phyloP scores from a whole-genome alignment of 2,329 filamentous ascomycete species.

The Alternaria sp. region DNA sequence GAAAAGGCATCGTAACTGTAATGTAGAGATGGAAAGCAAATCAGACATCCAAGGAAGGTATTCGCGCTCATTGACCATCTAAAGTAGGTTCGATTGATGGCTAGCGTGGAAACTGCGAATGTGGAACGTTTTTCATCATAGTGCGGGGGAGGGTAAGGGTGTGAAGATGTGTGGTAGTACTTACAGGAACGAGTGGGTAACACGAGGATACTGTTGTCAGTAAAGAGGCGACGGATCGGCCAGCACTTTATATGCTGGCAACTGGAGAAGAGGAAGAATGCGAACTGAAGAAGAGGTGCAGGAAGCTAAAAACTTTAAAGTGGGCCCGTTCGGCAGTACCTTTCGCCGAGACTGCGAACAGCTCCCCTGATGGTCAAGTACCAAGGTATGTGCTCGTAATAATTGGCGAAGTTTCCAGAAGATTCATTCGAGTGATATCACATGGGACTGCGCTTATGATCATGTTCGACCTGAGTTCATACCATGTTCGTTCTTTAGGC shows the following conservation, averaged over 20 bases:
- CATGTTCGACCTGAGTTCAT: neutral
- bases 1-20: neutral
- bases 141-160: neutral
- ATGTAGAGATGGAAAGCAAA: conserved; percentile 22
- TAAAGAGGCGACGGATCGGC: neutral
- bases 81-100: conserved; percentile 69
- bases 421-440: neutral
- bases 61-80: conserved; percentile 71
- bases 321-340: conserved; percentile 5
- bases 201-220: neutral
- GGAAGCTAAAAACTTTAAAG: conserved; percentile 16
- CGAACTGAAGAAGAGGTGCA: conserved; percentile 6
- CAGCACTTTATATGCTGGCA: neutral
- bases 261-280: conserved; percentile 6
- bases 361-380: neutral
- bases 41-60: conserved; percentile 82
- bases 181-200: conserved; percentile 5
- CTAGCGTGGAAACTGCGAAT: conserved; percentile 93
- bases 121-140: conserved; percentile 76
- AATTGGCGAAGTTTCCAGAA: neutral
- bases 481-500: neutral
- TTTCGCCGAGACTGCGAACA: conserved; percentile 9
- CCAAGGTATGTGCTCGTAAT: neutral
- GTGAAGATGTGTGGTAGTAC: neutral
- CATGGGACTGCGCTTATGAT: neutral